Evolutionary conservation across 139 green algal genomes (phyloP).

Genomic region (Monoraphidium neglectum): DNA sequence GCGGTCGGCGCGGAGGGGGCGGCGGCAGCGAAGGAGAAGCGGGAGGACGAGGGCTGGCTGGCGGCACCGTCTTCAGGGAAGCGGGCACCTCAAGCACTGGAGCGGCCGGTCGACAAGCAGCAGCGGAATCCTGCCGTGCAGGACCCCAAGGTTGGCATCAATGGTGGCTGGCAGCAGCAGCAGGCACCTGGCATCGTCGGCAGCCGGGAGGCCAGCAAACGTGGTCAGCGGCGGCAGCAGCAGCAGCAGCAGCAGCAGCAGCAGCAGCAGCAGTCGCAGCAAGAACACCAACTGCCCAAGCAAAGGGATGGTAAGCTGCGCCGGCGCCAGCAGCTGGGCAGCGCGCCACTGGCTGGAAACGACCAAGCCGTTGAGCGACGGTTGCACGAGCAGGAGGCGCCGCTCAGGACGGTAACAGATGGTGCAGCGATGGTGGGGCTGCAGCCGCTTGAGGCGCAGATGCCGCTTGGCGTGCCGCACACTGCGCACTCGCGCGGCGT

Average conservation of each 20-base stretch:
- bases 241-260: not conserved
- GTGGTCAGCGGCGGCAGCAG: not conserved
- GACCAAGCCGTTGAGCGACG: not conserved
- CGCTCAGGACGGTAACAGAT: not conserved
- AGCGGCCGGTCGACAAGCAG: too few species aligned
- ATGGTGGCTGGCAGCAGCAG: not conserved
- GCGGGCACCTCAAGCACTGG: too few species aligned
- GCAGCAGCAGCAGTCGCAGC: conserved; percentile 2
- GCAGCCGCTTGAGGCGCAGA: not conserved
- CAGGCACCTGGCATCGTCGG: not conserved
- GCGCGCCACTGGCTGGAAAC: not conserved
- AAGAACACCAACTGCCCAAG: not conserved
- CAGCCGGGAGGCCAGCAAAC: not conserved
- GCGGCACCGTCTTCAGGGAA: too few species aligned
- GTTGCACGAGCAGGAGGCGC: not conserved
- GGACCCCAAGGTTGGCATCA: too few species aligned
- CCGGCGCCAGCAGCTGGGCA: not conserved
- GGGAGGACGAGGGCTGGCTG: too few species aligned
- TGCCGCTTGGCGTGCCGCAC: too few species aligned
- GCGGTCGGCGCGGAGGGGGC: too few species aligned
- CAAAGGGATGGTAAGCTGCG: not conserved
- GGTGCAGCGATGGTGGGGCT: not conserved
- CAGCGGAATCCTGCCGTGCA: too few species aligned
- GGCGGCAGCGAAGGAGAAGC: too few species aligned
- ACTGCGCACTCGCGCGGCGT: too few species aligned